phyloP scores from a whole-genome alignment of 2,329 filamentous ascomycete genomes.

The Plectosphaerella cucumerina region DNA sequence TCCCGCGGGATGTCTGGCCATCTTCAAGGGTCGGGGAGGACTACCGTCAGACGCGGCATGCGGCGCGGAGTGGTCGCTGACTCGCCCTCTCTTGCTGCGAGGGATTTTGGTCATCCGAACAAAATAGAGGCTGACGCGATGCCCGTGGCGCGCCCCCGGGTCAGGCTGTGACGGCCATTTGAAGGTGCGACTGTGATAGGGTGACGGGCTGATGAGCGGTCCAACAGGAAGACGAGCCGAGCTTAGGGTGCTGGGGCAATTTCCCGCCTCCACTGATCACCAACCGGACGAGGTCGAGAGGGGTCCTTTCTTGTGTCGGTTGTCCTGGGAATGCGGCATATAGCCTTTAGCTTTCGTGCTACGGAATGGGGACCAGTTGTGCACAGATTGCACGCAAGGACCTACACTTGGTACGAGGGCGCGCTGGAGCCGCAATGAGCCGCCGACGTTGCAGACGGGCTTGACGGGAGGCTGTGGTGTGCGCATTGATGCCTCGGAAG shows the following conservation, averaged over 20 bases:
- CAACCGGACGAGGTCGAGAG: not conserved
- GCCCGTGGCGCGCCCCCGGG: not conserved
- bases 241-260: not conserved
- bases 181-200: constrained; percentile 1
- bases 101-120: not conserved
- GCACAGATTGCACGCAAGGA: too few species aligned
- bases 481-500: too few species aligned
- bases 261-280: not conserved
- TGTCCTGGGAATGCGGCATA: not conserved
- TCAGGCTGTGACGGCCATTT: not conserved
- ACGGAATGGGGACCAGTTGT: too few species aligned
- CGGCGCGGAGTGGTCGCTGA: too few species aligned
- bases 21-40: not conserved
- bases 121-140: not conserved
- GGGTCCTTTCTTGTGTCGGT: too few species aligned
- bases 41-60: not conserved
- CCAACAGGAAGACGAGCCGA: constrained; percentile 3
- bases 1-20: too few species aligned
- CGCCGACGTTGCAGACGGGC: too few species aligned
- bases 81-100: not conserved
- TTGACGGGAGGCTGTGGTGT: too few species aligned
- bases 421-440: too few species aligned
- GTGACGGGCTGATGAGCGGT: not conserved
- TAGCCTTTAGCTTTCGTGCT: not conserved
- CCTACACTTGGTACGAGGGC: too few species aligned